Evolutionary conservation across 2,329 filamentous ascomycete genomes (phyloP).

Genomic region (Elsinoe arachidis): DNA sequence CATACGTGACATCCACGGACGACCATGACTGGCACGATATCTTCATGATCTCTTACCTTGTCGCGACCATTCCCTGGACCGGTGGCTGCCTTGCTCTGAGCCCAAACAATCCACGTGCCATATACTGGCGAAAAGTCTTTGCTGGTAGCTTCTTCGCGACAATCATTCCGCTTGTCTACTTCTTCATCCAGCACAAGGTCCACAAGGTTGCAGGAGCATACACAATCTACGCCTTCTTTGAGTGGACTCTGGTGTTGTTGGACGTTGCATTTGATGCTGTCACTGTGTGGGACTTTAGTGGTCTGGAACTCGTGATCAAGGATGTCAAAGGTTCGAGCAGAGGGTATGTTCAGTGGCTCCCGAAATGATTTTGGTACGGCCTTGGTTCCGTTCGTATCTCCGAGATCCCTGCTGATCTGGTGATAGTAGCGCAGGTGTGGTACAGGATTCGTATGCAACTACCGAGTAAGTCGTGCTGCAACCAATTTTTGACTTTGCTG

Average conservation of each 20-base stretch:
- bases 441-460: constrained; percentile 34
- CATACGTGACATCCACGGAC: constrained; percentile 95
- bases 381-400: neutral
- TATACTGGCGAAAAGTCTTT: constrained; percentile 83
- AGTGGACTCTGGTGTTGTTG: constrained; percentile 90
- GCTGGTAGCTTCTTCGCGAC: constrained; percentile 82
- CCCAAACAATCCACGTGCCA: constrained; percentile 69
- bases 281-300: constrained; percentile 81
- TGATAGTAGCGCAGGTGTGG: constrained; percentile 39
- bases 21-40: constrained; percentile 99
- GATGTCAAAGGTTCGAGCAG: constrained; percentile 85
- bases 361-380: constrained; percentile 51
- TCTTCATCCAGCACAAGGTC: constrained; percentile 97
- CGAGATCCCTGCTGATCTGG: constrained; percentile 20
- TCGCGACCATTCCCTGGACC: constrained; percentile 93
- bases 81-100: constrained; percentile 81
- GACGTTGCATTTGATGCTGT: constrained; percentile 96
- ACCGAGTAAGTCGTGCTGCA: neutral
- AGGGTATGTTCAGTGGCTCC: constrained; percentile 98
- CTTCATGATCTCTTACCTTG: constrained; percentile 97
- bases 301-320: constrained; percentile 78
- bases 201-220: constrained; percentile 91
- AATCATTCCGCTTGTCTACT: constrained; percentile 83
- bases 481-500: constrained; percentile 17
- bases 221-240: constrained; percentile 94